These are phyloP conservation scores for Phaeotremella skinneri DNA, from an alignment of 768 basidiomycete genomes.

Conservation along the genomic window DNA sequence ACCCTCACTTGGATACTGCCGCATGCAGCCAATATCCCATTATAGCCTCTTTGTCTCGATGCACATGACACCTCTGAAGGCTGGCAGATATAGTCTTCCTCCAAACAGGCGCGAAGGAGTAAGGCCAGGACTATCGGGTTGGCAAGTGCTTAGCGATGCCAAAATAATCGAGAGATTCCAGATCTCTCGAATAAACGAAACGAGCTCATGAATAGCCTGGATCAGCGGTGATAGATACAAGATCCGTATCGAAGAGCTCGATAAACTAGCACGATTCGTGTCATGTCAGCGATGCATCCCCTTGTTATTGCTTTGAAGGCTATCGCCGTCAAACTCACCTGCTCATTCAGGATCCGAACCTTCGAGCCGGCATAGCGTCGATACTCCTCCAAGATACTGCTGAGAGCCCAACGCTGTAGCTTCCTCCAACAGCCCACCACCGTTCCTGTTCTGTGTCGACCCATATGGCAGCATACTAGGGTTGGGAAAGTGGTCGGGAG, in stretches of 20 bases:
- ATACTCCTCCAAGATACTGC: slow-evolving; percentile 51
- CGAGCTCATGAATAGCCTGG: slow-evolving; percentile 14
- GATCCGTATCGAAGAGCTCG: slow-evolving; percentile 53
- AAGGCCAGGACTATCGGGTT: too few relatives aligned
- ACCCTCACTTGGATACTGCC: too few relatives aligned
- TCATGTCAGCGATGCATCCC: not conserved
- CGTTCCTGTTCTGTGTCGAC: slow-evolving; percentile 51
- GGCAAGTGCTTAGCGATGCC: too few relatives aligned
- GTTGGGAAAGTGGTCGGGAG: slow-evolving; percentile 48
- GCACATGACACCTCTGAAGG: too few relatives aligned
- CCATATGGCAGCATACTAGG: slow-evolving; percentile 52
- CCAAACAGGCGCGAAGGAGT: too few relatives aligned
- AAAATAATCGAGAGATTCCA: not conserved
- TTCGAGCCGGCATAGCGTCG: slow-evolving; percentile 52
- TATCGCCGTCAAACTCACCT: slow-evolving; percentile 32
- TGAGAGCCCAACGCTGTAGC: slow-evolving; percentile 51
- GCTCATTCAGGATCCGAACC: slow-evolving; percentile 52
- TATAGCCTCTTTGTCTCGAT: too few relatives aligned
- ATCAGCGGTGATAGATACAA: slow-evolving; percentile 45
- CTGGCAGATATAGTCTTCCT: too few relatives aligned
- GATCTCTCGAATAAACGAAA: not conserved
- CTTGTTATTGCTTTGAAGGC: not conserved
- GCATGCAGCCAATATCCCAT: too few relatives aligned
- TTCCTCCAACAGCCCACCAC: slow-evolving; percentile 51
- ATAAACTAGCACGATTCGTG: slow-evolving; percentile 48